phyloP scores from a whole-genome alignment of 1,139 yeast genomes.

The Torulaspora pretoriensis region DNA sequence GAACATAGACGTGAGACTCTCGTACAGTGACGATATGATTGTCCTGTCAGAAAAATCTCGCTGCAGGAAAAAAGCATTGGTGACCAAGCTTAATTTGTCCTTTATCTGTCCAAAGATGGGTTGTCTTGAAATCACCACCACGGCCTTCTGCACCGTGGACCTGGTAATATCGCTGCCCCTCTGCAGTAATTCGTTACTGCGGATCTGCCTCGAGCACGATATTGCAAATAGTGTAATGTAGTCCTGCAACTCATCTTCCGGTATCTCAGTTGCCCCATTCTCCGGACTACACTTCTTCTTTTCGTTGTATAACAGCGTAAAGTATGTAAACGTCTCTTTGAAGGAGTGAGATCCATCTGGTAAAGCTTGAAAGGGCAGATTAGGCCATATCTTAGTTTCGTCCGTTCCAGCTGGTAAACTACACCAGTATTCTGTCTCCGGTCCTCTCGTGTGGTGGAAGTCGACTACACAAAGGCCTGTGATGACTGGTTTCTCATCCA shows the following conservation, averaged over 20 bases:
- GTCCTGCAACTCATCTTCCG: conserved; percentile 43
- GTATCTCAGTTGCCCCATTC: conserved; percentile 32
- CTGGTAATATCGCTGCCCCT: conserved; percentile 70
- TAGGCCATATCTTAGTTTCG: conserved; percentile 65
- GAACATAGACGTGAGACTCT: conserved; percentile 57
- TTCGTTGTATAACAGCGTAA: conserved; percentile 77
- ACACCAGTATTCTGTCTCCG: conserved; percentile 90
- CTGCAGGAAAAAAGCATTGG: conserved; percentile 81
- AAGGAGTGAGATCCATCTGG: conserved; percentile 95
- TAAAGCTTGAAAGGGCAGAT: conserved; percentile 85
- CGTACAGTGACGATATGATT: conserved; percentile 65
- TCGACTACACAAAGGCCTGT: conserved; percentile 89
- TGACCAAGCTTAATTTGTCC: conserved; percentile 85
- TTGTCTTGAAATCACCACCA: conserved; percentile 80
- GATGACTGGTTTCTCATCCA: conserved; percentile 38
- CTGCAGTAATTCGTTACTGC: conserved; percentile 55
- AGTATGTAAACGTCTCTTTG: conserved; percentile 90
- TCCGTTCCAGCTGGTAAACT: conserved; percentile 51
- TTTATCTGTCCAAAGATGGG: conserved; percentile 86
- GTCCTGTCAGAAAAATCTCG: conserved; percentile 66
- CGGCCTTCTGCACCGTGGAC: conserved; percentile 85
- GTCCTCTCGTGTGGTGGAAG: conserved; percentile 91
- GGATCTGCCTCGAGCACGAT: conserved; percentile 84
- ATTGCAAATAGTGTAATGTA: conserved; percentile 81
- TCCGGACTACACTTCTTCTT: conserved; percentile 35